phyloP scores from a whole-genome alignment of 2,329 filamentous ascomycete genomes.

The Xylaria sp. region DNA sequence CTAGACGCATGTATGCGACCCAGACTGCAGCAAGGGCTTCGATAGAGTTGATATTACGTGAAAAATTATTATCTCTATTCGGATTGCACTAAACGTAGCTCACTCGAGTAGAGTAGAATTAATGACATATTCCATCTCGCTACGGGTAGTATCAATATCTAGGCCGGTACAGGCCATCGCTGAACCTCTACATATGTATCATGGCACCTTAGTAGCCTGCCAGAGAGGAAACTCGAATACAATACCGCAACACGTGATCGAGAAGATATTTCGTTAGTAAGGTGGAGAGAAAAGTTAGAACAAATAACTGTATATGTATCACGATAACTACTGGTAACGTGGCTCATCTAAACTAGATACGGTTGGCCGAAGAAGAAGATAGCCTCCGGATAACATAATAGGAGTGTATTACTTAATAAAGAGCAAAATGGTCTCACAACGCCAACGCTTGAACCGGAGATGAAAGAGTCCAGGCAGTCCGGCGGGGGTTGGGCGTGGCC shows the following conservation, averaged over 20 bases:
- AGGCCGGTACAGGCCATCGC: too few relatives aligned
- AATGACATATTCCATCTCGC: background rate
- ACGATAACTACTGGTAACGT: constrained; percentile 30
- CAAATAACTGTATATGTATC: constrained; percentile 36
- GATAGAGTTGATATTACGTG: background rate
- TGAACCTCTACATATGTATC: background rate
- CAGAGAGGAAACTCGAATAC: background rate
- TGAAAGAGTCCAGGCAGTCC: constrained; percentile 10
- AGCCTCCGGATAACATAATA: constrained; percentile 35
- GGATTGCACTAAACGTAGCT: too few relatives aligned
- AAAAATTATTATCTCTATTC: background rate
- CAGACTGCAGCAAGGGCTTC: background rate
- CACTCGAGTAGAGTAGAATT: background rate
- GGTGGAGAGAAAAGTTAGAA: constrained; percentile 29
- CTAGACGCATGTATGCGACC: background rate
- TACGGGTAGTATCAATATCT: background rate
- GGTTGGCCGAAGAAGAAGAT: constrained; percentile 22
- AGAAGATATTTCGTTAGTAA: background rate
- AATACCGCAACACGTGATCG: background rate
- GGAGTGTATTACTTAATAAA: constrained; percentile 44
- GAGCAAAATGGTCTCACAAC: constrained; percentile 45
- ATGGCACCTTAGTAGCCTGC: background rate
- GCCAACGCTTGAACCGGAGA: constrained; percentile 46
- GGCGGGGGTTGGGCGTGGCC: constrained; percentile 17
- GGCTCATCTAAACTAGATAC: constrained; percentile 35